A percentile compares a stretch with the other conserved stretches of the same genome.
phyloP scores from a whole-genome alignment of 1,139 yeast genomes.

The Geotrichum cucujoidarum region DNA sequence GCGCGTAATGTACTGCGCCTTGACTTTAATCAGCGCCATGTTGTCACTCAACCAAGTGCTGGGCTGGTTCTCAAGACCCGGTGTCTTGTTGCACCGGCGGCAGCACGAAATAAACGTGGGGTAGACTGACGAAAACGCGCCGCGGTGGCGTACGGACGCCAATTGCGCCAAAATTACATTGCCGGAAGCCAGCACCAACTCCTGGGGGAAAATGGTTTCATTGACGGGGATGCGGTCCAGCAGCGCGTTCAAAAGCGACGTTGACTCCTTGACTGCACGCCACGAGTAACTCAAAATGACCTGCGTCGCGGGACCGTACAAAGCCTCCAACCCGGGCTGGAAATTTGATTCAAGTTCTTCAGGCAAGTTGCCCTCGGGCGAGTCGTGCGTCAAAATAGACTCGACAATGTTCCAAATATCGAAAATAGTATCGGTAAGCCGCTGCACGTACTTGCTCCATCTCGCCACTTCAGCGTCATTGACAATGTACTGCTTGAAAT shows the following conservation, averaged over 20 bases:
- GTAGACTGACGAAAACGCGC: conserved; percentile 83
- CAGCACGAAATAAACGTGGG: conserved; percentile 72
- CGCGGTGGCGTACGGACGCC: conserved; percentile 74
- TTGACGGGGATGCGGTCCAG: conserved; percentile 34
- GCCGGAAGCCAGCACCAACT: conserved; percentile 42
- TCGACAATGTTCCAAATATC: conserved; percentile 52
- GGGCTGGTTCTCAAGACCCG: conserved; percentile 41
- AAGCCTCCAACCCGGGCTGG: conserved; percentile 36
- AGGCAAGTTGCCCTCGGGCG: conserved; percentile 60
- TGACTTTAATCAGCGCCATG: conserved; percentile 49
- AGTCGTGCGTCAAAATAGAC: conserved; percentile 57
- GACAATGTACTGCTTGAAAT: conserved; percentile 20
- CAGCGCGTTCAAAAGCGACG: conserved; percentile 48
- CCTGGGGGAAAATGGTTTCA: conserved; percentile 24
- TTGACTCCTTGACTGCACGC: conserved; percentile 79
- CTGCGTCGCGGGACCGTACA: conserved; percentile 54
- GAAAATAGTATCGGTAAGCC: conserved; percentile 31
- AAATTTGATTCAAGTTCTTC: conserved; percentile 40
- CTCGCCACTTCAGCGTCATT: conserved; percentile 11
- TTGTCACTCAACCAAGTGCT: conserved; percentile 53
- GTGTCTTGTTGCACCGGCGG: conserved; percentile 41
- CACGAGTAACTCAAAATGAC: conserved; percentile 70
- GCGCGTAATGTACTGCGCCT: conserved; percentile 69
- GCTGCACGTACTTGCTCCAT: conserved; percentile 24
- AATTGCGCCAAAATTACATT: conserved; percentile 59